Evolutionary conservation across 805 yeast species (phyloP).

Genomic region (Lipomyces japonicus): DNA sequence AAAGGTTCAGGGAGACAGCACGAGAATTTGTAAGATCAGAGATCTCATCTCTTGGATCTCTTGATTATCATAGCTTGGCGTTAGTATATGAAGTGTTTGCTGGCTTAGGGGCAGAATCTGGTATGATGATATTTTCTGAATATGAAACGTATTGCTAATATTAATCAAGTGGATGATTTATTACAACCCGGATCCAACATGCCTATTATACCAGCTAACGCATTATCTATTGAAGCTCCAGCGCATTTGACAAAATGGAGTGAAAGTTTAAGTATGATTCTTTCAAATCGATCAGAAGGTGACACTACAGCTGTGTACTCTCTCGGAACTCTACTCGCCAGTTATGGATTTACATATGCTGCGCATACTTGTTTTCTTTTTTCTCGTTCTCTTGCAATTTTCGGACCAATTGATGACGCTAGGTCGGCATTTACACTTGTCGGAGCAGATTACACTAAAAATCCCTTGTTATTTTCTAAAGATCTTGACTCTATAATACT

Average conservation of each 20-base stretch:
- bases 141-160: background rate
- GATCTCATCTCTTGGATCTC: constrained; percentile 40
- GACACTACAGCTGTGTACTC: constrained; percentile 34
- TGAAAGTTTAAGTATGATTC: constrained; percentile 33
- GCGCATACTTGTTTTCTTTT: constrained; percentile 43
- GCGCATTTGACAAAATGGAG: constrained; percentile 34
- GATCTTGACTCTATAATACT: constrained; percentile 50
- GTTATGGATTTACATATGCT: constrained; percentile 41
- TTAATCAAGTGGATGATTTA: constrained; percentile 16
- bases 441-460: constrained; percentile 33
- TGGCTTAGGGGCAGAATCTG: constrained; percentile 55
- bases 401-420: constrained; percentile 33
- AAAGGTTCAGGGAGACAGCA: constrained; percentile 55
- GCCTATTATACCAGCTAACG: constrained; percentile 8
- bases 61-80: constrained; percentile 46
- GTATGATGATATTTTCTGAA: constrained; percentile 44
- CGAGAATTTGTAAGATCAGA: constrained; percentile 53
- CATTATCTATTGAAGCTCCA: constrained; percentile 8
- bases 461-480: constrained; percentile 44
- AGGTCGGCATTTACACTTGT: constrained; percentile 29
- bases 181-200: constrained; percentile 20
- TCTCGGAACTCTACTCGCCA: constrained; percentile 40
- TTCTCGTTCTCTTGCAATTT: constrained; percentile 29
- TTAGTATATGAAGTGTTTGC: constrained; percentile 58
- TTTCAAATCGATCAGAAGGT: constrained; percentile 34